Base-by-base conservation (phyloP, 495 filamentous ascomycete species). In the Trichoderma virens region DNA sequence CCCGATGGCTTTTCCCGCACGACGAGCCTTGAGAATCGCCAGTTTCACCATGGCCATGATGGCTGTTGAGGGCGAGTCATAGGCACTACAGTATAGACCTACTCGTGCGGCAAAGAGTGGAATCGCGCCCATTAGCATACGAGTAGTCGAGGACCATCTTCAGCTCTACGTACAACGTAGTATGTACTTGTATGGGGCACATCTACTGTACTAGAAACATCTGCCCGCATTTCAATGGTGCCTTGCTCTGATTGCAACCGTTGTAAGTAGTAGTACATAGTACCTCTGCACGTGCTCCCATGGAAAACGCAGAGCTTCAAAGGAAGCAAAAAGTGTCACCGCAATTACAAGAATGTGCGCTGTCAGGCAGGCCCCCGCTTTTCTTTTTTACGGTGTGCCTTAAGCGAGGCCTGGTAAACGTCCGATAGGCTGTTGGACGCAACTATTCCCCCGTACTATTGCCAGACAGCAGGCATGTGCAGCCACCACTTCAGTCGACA, bases 341-440 rank as follows among this genome's bases (percentile, higher is more conserved):
- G 51, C 51, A 56, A 56, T 56, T 47, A 47, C 43, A 47, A 20
- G 20, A 20, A 20, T 18, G 27, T 56, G 51, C 32, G 51, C 11
- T 56, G 51, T 23, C 9, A 23, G 51, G 51, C 18, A 18, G 1
- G 13, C 14, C 51, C 25, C 18, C 51, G 11, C 11, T 56, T 56
- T 56, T 11, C 23, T 11, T 56, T 56, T 56, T 14, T 13, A 56
- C 51, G 51, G 51, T 56, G 51, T 56, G n/a, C 11, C 7, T 28
- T 56, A 56, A 56, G 51, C 23, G 51, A 56, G 51, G 14, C 51
- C 51, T 56, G 51, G 51, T 27, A 56, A n/a, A 2, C 51, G 51
- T 56, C 51, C 51, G 51, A 56, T 56, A 56, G 51, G 51, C 25
- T 56, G 51, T 30, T 16, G 51, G 23, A 18, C 20, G 51, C 51